Conservation (phyloP, 371 early-diverging fungal genomes). For the Mucor racemosus region DNA sequence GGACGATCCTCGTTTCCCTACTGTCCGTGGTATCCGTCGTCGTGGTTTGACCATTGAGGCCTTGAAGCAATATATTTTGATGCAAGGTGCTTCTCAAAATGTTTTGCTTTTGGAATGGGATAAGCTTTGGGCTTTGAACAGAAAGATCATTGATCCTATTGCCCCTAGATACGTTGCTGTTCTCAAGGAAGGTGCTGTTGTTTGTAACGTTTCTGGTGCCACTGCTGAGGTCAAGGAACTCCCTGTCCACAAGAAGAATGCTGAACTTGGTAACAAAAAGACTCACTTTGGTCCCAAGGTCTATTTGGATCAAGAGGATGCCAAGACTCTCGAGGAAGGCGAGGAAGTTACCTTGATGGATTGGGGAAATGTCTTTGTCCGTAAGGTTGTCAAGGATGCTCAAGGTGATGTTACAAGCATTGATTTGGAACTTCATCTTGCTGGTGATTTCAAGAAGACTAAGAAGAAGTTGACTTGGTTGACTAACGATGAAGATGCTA, state of each 20-base stretch:
- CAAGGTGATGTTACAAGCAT: conserved; percentile 57
- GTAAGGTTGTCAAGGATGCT: conserved; percentile 59
- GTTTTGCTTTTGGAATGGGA: conserved; percentile 98
- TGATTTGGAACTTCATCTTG: conserved; percentile 80
- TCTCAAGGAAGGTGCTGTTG: conserved; percentile 65
- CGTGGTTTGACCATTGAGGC: conserved; percentile 99
- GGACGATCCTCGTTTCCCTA: conserved; percentile 99
- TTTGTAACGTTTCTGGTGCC: conserved; percentile 69
- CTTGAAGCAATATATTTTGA: conserved; percentile 96
- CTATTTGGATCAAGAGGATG: conserved; percentile 92
- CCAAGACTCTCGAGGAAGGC: conserved; percentile 73
- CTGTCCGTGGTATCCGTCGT: conserved; percentile 98
- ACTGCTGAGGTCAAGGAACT: conserved; percentile 69
- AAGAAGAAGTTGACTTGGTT: conserved; percentile 99
- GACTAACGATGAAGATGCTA: conserved; percentile 62
- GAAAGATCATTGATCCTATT: conserved; percentile 96
- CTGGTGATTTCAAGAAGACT: conserved; percentile 98
- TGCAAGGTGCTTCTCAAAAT: conserved; percentile 99
- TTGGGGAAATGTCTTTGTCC: conserved; percentile 98
- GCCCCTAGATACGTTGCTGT: conserved; percentile 94
- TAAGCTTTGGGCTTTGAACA: conserved; percentile 99
- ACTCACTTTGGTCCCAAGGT: conserved; percentile 82
- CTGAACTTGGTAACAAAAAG: conserved; percentile 88
- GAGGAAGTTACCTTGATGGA: conserved; percentile 99
- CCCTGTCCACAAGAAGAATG: conserved; percentile 96